These are phyloP conservation scores for Pythium sukuiense DNA, from an alignment of 352 stramenopile genomes.

Conservation along the genomic window DNA sequence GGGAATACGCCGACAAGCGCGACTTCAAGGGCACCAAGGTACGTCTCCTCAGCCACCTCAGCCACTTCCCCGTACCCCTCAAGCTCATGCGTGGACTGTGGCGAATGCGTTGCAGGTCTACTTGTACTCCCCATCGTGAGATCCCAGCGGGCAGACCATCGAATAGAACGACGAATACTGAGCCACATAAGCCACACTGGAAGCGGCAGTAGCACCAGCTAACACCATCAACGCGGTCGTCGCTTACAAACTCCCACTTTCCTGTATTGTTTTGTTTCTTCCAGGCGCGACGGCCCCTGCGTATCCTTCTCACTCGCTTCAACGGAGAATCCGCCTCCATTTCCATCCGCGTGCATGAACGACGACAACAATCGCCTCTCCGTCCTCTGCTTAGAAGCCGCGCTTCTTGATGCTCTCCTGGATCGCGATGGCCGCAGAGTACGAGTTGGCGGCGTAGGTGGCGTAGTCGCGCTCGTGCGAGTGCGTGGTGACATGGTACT, in stretches of 20 bases:
- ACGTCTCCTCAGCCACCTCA: background rate
- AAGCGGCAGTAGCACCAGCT: background rate
- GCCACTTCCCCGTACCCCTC: background rate
- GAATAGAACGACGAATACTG: background rate
- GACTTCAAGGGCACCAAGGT: conserved; percentile 89
- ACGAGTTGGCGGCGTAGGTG: conserved; percentile 87
- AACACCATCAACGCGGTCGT: background rate
- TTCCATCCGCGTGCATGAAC: background rate
- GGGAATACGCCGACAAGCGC: conserved; percentile 49
- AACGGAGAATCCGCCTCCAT: background rate
- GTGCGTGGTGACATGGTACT: conserved; percentile 74
- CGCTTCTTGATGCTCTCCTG: conserved; percentile 77
- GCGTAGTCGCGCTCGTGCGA: conserved; percentile 65
- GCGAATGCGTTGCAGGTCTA: conserved; percentile 45
- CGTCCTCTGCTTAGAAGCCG: conserved; percentile 53
- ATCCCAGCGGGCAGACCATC: background rate
- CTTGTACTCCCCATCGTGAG: conserved; percentile 38
- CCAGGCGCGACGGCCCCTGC: background rate
- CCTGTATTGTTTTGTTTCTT: background rate
- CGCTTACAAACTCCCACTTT: conserved; percentile 7
- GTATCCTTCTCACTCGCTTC: background rate
- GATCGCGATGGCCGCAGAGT: conserved; percentile 81
- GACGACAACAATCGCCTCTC: background rate
- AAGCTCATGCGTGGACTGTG: background rate
- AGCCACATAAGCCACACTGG: background rate